Conservation (phyloP, 2,329 filamentous ascomycete genomes). For the Aspergillus sp. region DNA sequence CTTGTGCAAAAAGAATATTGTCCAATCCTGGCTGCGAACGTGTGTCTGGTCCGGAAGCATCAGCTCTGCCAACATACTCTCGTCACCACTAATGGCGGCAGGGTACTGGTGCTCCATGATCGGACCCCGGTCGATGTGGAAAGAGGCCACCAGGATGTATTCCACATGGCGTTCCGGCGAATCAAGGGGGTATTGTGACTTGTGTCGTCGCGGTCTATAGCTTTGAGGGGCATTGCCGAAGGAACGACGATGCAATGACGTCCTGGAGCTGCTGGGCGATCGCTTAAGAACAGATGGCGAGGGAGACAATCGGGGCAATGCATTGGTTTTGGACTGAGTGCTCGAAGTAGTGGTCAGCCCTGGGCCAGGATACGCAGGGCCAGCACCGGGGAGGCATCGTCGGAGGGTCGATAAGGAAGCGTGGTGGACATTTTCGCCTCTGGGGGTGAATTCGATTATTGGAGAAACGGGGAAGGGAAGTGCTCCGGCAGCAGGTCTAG, state of each 20-base stretch:
- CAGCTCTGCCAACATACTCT: conserved; percentile 95
- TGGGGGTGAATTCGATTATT: conserved; percentile 6
- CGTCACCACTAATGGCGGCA: conserved; percentile 88
- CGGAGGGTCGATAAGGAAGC: conserved; percentile 36
- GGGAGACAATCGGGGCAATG: conserved; percentile 54
- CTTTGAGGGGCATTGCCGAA: conserved; percentile 40
- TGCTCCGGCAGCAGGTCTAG: conserved; percentile 7
- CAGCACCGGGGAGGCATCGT: conserved; percentile 49
- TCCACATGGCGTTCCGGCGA: conserved; percentile 90
- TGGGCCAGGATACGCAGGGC: conserved; percentile 14
- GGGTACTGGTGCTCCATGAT: conserved; percentile 99
- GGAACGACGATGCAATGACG: conserved; percentile 34
- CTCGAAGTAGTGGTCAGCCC: conserved; percentile 1
- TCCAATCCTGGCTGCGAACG: conserved; percentile 94
- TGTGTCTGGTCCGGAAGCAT: conserved; percentile 98
- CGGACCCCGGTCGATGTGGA: conserved; percentile 92
- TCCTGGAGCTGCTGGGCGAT: conserved; percentile 44
- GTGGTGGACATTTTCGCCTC: conserved; percentile 28
- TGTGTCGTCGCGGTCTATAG: conserved; percentile 52
- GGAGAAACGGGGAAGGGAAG: conserved; percentile 2
- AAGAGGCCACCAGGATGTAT: conserved; percentile 94
- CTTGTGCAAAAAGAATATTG: conserved; percentile 97
- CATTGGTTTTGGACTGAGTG: conserved; percentile 41
- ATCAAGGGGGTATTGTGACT: conserved; percentile 71
- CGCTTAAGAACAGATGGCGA: conserved; percentile 52